Conservation (phyloP, 495 filamentous ascomycete species). For the Penicillium canescens region DNA sequence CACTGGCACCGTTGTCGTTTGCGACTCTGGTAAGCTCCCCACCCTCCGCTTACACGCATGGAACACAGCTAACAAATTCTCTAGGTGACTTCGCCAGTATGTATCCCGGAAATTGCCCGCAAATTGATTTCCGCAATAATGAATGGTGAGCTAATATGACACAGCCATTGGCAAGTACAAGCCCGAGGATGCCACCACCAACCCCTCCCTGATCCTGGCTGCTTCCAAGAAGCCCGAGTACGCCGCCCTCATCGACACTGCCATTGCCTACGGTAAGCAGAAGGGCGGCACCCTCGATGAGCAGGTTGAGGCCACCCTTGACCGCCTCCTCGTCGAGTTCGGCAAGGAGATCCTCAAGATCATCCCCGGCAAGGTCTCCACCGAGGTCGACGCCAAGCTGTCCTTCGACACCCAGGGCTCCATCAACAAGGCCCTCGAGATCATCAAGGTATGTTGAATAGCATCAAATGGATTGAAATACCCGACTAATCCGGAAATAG, state of each 20-base stretch:
- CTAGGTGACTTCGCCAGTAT: constrained; percentile 78
- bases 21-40: constrained; percentile 81
- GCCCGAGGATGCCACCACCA: constrained; percentile 99
- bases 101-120: constrained; percentile 25
- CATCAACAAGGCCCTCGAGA: constrained; percentile 93
- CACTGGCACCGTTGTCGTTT: constrained; percentile 93
- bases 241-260: constrained; percentile 84
- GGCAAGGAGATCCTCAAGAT: constrained; percentile 96
- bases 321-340: constrained; percentile 96
- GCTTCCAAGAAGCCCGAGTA: constrained; percentile 98
- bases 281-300: constrained; percentile 65
- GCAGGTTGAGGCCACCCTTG: constrained; percentile 80
- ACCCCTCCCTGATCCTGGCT: constrained; percentile 96
- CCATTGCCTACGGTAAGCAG: constrained; percentile 81
- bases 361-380: constrained; percentile 97
- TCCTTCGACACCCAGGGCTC: constrained; percentile 94
- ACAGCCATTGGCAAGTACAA: constrained; percentile 98
- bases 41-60: constrained; percentile 1
- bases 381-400: constrained; percentile 94
- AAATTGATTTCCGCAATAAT: not conserved
- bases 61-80: constrained; percentile 20
- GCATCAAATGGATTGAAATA: not conserved
- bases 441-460: constrained; percentile 74
- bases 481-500: constrained; percentile 39
- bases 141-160: constrained; percentile 25